Evolutionary conservation across 192 early-diverging fungal species (phyloP).

Genomic region (Pecoramyces ruminantium): DNA sequence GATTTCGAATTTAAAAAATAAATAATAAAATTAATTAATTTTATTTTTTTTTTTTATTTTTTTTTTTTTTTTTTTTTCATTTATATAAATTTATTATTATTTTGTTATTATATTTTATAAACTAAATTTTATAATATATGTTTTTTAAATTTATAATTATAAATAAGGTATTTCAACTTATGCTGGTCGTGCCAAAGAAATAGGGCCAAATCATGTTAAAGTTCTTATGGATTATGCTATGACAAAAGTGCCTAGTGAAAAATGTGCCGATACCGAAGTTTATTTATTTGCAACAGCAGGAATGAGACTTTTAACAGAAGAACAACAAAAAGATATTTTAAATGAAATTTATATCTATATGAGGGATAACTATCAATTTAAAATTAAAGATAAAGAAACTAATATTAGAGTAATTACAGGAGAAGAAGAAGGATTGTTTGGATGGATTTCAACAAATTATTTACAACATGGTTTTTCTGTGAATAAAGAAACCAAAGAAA

Average conservation of each 20-base stretch:
- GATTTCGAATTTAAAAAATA: too few species aligned
- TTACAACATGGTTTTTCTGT: conserved; percentile 20
- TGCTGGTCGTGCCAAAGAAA: conserved; percentile 27
- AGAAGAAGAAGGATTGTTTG: background rate
- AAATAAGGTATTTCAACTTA: conserved; percentile 65
- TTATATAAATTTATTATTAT: too few species aligned
- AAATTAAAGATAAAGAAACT: background rate
- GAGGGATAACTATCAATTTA: background rate
- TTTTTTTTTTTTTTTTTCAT: too few species aligned
- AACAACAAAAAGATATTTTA: conserved; percentile 31
- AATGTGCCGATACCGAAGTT: conserved; percentile 59
- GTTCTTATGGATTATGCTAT: conserved; percentile 66
- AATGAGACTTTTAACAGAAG: conserved; percentile 50
- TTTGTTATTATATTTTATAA: too few species aligned
- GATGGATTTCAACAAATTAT: background rate
- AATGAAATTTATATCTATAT: background rate
- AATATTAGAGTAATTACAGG: background rate
- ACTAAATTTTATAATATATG: too few species aligned
- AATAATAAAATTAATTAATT: too few species aligned
- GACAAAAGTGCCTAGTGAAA: conserved; percentile 39
- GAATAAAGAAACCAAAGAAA: conserved; percentile 1
- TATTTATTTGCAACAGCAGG: conserved; percentile 90
- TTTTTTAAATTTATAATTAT: too few species aligned
- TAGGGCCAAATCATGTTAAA: conserved; percentile 41
- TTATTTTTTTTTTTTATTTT: too few species aligned